phyloP scores from a whole-genome alignment of 2,329 filamentous ascomycete genomes.

The Fusarium oxysporum region DNA sequence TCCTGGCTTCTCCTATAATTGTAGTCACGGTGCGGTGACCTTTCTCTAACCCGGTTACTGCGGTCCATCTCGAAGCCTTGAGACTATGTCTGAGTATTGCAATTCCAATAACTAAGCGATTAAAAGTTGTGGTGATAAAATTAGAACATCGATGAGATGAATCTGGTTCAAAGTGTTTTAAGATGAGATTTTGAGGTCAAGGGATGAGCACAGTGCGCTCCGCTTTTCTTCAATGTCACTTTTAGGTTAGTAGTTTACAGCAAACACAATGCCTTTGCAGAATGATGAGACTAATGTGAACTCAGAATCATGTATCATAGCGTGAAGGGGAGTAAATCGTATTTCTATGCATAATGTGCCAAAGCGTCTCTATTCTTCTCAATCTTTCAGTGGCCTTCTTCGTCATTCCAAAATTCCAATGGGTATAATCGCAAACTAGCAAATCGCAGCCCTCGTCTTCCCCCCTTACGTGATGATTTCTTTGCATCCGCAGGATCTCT shows the following conservation, averaged over 20 bases:
- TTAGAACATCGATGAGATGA: constrained; percentile 1
- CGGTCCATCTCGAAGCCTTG: constrained; percentile 27
- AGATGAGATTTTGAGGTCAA: constrained; percentile 36
- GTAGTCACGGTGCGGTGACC: constrained; percentile 40
- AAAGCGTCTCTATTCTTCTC: background rate
- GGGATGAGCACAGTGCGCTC: constrained; percentile 43
- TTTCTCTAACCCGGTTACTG: constrained; percentile 24
- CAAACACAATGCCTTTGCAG: background rate
- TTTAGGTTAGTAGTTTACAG: background rate
- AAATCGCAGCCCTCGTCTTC: background rate
- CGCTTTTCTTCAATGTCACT: constrained; percentile 26
- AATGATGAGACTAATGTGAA: background rate
- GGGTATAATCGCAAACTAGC: constrained; percentile 33
- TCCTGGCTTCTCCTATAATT: constrained; percentile 34
- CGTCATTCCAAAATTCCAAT: constrained; percentile 12
- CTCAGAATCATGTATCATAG: background rate
- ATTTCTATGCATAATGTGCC: background rate
- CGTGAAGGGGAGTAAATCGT: constrained; percentile 2
- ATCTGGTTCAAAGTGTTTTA: constrained; percentile 18
- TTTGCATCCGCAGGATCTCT: background rate
- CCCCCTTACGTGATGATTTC: background rate
- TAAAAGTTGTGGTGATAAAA: background rate
- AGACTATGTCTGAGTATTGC: background rate
- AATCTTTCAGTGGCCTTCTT: background rate
- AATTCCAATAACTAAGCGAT: background rate